Base-by-base conservation (phyloP, 2,329 filamentous ascomycete species). In the Sphaerostilbella broomeana region DNA sequence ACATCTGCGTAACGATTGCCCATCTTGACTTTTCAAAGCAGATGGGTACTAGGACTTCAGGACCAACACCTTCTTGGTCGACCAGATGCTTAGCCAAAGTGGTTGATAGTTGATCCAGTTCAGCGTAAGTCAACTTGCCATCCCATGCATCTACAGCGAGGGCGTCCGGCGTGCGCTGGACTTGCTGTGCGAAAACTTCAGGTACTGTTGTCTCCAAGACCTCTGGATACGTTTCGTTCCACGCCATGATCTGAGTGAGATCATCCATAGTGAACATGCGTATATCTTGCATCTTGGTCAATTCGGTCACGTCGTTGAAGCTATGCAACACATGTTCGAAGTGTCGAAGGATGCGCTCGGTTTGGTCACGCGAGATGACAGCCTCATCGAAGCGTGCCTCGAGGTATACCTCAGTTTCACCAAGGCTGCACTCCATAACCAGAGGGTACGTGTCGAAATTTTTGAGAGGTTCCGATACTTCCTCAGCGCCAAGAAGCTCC, bases 301-400 rank as follows among this genome's bases (percentile, higher is more conserved):
- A 12, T 25, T 25, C 22, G 3, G 3, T 12, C 8, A 13, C 27
- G 16, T 30, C 13, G 8, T 30, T 13, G 4, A 17, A 8, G 16
- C 33, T 29, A 7, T 28, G 21, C 9, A 4, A 9, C 5, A 40
- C 30, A 2, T 35, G 30, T 27, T 40, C 34, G n/a, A 40, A 40
- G 29, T 40, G 38, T 4, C 24, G 22, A 26, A 40, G 38, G 11
- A 40, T 40, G 15, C 21, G 38, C 38, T 40, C 30, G 3, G 34
- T 22, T 12, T 40, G 5, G 9, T 11, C n/a, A 11, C 8, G 10
- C 3, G 38, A 40, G 5, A 40, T 12, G 10, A 15, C 17, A 3
- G 38, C 33, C 3, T 29, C 33, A 9, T 29, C 22, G n/a, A 34
- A 40, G 8, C 22, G 27, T 17, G 34, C 19, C 5, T 29, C 34